Evolutionary conservation across 1,284 basidiomycete species (phyloP), one percentile per base, ranked within the genome.

Genomic region (Apiotrichum brassicae): DNA sequence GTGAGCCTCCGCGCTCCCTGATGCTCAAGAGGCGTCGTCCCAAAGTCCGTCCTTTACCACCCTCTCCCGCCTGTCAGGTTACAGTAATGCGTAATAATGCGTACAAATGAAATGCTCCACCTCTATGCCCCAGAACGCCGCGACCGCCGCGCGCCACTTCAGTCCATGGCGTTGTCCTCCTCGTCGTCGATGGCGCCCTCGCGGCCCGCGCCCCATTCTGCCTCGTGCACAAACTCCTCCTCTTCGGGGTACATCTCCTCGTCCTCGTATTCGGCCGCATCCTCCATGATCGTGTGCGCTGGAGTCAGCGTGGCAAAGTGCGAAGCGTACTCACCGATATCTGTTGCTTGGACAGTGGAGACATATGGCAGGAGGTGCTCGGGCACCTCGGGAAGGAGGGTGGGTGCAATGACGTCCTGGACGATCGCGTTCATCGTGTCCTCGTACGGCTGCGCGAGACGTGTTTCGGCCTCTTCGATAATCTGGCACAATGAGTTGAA

Each of bases 401-500:
- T 73, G 32, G 37, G 60, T 43, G 70, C 11, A 20, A 58, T 49
- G 23, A 94, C 82, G 23, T 78, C 67, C 3, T 64, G 59, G 3
- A 89, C 75, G 9, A 95, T 81, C 18, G 82, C 79, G 16, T 86
- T 79, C 74, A 92, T 85, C 33, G 77, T 76, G 20, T 82, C 79
- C 0, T 81, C 80, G 24, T 66, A 58, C 6, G 62, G 56, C 20
- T 62, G 60, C 4, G 58, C 49, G 37, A 93, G 79, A 35, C 91
- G 80, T 56, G 86, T 85, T 69, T 91, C 87, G 2, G 90, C 75
- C 68, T 94, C 90, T 71, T 95, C 90, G 14, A 97, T 82, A 44
- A 93, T 85, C 90, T 94, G 28, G 28, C 14, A 14, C 14, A 9
- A 30, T 8, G 28, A 30, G n/a, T 30, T 30, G 28, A 14, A 30